A percentile compares a stretch with the other conserved stretches of the same genome.
Evolutionary conservation across 176 grass and related monocot species (phyloP).

Genomic region (Oryza brachyantha): DNA sequence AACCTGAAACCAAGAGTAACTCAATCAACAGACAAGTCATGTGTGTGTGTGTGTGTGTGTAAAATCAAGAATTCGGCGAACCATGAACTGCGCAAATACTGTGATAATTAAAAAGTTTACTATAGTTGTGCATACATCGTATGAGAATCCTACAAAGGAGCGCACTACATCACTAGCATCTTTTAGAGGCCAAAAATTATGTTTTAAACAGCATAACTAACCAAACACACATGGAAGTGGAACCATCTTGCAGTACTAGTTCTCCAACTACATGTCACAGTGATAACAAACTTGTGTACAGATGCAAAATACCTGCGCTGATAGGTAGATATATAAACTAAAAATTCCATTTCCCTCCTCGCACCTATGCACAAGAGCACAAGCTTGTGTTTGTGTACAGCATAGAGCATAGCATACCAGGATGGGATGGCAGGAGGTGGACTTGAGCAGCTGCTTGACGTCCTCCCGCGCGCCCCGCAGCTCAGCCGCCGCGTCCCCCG

Average conservation of each 20-base stretch:
- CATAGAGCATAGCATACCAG: constrained; percentile 43
- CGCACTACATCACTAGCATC: neutral
- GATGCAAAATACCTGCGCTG: neutral
- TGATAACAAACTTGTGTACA: neutral
- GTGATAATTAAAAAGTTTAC: neutral
- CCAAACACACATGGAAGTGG: neutral
- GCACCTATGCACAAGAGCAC: neutral
- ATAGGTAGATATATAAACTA: neutral
- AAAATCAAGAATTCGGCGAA: too few relatives aligned
- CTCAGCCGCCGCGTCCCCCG: constrained; percentile 28
- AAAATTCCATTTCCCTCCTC: neutral
- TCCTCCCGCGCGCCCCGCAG: constrained; percentile 62
- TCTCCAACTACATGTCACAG: neutral
- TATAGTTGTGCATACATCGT: neutral
- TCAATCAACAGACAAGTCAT: constrained; percentile 17
- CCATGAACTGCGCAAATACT: neutral
- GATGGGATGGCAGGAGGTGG: constrained; percentile 75
- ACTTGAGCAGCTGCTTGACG: constrained; percentile 65
- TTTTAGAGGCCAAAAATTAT: too few relatives aligned
- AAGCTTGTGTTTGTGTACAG: neutral
- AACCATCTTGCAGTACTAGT: neutral
- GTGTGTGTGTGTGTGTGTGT: too few relatives aligned
- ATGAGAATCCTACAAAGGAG: neutral
- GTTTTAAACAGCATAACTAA: neutral
- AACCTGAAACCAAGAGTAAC: constrained; percentile 52